These are phyloP conservation scores for Pelargonium nanum DNA, from an alignment of 345 rosid genomes.

Conservation along the genomic window DNA sequence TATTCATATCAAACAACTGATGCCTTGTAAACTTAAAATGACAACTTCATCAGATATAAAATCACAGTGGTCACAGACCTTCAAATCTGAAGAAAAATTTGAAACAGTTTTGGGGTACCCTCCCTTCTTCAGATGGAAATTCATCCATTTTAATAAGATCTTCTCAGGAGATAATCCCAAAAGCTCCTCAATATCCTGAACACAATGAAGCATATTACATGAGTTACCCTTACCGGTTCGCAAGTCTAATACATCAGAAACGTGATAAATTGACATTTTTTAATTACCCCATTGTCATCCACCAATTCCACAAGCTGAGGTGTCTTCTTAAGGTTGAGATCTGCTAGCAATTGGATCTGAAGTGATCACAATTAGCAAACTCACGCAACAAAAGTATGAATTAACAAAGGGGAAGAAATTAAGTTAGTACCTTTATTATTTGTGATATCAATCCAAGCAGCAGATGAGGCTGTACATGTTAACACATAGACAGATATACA, in stretches of 20 bases:
- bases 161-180: constrained; percentile 86
- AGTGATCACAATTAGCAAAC: constrained; percentile 9
- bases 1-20: background rate
- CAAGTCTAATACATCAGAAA: constrained; percentile 1
- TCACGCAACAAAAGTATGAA: background rate
- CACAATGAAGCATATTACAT: constrained; percentile 5
- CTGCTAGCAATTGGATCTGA: constrained; percentile 81
- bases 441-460: constrained; percentile 86
- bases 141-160: constrained; percentile 79
- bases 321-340: constrained; percentile 86
- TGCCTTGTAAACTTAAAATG: background rate
- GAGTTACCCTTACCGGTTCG: background rate
- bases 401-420: background rate
- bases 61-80: constrained; percentile 28
- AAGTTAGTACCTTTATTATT: constrained; percentile 60
- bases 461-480: constrained; percentile 67
- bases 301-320: constrained; percentile 92
- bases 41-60: background rate
- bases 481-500: constrained; percentile 1
- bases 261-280: constrained; percentile 8
- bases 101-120: constrained; percentile 75
- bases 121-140: constrained; percentile 80
- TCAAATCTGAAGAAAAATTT: constrained; percentile 78
- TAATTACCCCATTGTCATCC: constrained; percentile 59
- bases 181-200: constrained; percentile 84